Evolutionary conservation across 345 rosid genomes (phyloP).

Genomic region (Aquilaria malaccensis): DNA sequence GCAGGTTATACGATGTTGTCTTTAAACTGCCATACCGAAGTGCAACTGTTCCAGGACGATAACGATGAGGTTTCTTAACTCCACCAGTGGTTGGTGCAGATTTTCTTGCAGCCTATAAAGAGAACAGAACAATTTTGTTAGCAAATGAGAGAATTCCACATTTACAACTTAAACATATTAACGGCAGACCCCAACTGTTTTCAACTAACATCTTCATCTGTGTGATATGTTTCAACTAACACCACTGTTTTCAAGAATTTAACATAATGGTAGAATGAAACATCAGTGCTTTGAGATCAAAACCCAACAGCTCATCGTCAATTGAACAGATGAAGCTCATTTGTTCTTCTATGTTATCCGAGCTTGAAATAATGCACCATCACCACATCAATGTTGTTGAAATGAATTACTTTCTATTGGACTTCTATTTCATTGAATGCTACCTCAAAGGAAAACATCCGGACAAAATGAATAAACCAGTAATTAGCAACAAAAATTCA

Average conservation of each 20-base stretch:
- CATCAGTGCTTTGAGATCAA: not conserved
- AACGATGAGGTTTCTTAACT: slow-evolving; percentile 58
- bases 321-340: not conserved
- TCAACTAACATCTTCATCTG: not conserved
- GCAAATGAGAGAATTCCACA: not conserved
- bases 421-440: too few species aligned
- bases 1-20: too few species aligned
- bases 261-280: not conserved
- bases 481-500: not conserved
- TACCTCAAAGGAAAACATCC: too few species aligned
- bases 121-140: not conserved
- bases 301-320: too few species aligned
- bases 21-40: slow-evolving; percentile 22
- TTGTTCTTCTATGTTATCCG: not conserved
- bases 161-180: not conserved
- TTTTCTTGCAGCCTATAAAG: slow-evolving; percentile 46
- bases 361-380: too few species aligned
- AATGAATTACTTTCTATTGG: too few species aligned
- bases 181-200: not conserved
- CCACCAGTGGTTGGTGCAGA: slow-evolving; percentile 61
- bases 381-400: too few species aligned
- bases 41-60: slow-evolving; percentile 55
- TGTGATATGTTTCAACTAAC: not conserved
- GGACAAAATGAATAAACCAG: not conserved
- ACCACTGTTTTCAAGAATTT: not conserved